Evolutionary conservation across 108 stramenopile species (phyloP), one percentile per base, ranked within the genome.

Genomic region (Nitzschia sp.): DNA sequence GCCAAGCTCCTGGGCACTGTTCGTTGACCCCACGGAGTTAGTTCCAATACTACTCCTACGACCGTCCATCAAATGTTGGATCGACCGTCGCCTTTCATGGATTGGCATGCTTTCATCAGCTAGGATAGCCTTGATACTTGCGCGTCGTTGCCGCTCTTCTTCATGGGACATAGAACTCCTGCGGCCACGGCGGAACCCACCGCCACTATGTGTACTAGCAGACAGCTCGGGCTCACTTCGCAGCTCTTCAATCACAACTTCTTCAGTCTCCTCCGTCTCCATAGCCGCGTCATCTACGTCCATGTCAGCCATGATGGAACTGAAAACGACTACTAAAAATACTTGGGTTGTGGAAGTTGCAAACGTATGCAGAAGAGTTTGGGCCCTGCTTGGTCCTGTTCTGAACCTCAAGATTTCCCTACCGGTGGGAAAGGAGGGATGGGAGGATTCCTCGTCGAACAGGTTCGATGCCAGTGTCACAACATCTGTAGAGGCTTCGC

Each of bases 11-110:
- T 34, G 50, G 0, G 29, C 65, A n/a, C 60, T 73, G 10, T 17
- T 37, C 12, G 39, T 67, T 40, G 67, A 71, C 51, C 58, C 70
- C 53, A 65, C 57, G 41, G 68, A 58, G 38, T 53, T 42, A 21
- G 75, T 63, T 39, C 70, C 68, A 11, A 78, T 71, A 59, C 71
- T 78, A 57, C 77, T 46, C 29, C 92, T 62, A 40, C 92, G 70
- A n/a, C 92, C 92, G 78, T 93, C 92, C 92, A 93, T 93, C 38
- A 93, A 67, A 57, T 64, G 73, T 72, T 90, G 89, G 62, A 93
- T 90, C 10, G 87, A 87, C 57, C 80, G 76, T 9, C 89, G 78
- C 40, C 88, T 76, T 59, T 90, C 89, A 6, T 73, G 71, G 0
- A 77, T 77, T 12, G 83, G 80, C 10, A 93, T 63, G 58, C 44